These are phyloP conservation scores for Scedosporium dehoogii DNA, from an alignment of 2,329 filamentous ascomycete genomes.

Conservation along the genomic window DNA sequence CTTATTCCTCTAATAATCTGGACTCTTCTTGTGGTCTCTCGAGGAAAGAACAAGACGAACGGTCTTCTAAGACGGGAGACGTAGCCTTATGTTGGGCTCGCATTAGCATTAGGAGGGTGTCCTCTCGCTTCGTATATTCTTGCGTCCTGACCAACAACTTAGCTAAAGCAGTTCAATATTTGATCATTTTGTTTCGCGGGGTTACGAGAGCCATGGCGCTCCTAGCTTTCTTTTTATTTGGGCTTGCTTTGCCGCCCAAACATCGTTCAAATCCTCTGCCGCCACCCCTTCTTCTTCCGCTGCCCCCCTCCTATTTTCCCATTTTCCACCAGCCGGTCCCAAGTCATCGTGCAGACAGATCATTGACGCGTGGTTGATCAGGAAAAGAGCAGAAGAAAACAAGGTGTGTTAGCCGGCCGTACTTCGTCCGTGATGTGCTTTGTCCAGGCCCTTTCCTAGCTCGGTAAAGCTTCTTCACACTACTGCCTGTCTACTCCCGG, in stretches of 20 bases:
- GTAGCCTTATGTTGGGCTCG: not conserved
- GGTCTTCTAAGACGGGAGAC: not conserved
- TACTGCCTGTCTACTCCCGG: not conserved
- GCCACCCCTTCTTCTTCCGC: too few species aligned
- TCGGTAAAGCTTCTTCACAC: not conserved
- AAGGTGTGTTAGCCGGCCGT: not conserved
- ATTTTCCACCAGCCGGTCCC: not conserved
- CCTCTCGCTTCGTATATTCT: not conserved
- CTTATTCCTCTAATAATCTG: not conserved
- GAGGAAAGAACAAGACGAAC: not conserved
- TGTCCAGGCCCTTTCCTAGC: not conserved
- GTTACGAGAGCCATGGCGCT: too few species aligned
- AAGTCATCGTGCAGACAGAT: not conserved
- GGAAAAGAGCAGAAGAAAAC: not conserved
- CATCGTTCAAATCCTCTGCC: too few species aligned
- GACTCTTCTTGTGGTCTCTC: not conserved
- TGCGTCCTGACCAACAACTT: too few species aligned
- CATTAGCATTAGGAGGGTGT: not conserved
- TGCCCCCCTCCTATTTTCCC: too few species aligned
- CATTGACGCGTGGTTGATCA: not conserved
- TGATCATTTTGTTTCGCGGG: too few species aligned
- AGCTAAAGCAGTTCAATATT: too few species aligned
- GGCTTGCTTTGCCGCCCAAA: too few species aligned
- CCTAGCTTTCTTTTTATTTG: too few species aligned
- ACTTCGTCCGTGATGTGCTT: not conserved